Base-by-base conservation (phyloP, 345 rosid genomes). In the Populus ilicifolia region DNA sequence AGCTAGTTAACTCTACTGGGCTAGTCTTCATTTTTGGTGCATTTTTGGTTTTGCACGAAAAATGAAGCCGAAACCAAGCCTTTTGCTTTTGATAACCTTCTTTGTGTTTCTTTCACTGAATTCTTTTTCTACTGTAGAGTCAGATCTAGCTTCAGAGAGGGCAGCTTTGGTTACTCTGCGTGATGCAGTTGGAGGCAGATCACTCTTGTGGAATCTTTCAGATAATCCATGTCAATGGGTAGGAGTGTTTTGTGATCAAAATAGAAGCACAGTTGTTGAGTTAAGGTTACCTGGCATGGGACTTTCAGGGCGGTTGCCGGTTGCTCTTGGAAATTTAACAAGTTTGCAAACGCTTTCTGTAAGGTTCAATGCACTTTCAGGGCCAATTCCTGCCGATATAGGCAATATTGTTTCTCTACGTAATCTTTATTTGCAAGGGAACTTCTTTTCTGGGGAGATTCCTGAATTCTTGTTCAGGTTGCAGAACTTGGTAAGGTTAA, bases 241-340 rank as follows among this genome's bases (percentile, higher is more conserved):
- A 2, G 98, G 98, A 12, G 87, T 94, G 77, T 68, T 65, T 44
- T 93, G 99, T 85, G 81, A 82, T 44, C 25, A 13, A 21, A 73
- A 75, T 79, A 71, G 82, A 68, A 43, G 80, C 72, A 83, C 81
- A 25, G 94, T 95, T 80, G 71, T 79, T 18, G 79, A 83, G 73
- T 88, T 95, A 30, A 94, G 88, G 36, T 86, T 92, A 30, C 99
- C 99, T 29, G 98, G 87, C 23, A 74, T 70, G 83, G 97, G 96
- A n/a, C 92, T 95, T 8, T 71, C 85, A 21, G 91, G 99, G 23
- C 29, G 70, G 43, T 87, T 95, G 69, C 99, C 98, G 17, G 59
- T 86, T 25, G 91, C 89, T 18, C 84, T 95, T 16, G 96, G 96
- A 69, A 93, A 90, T 84, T 87, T 95, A 73, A 90, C 90, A 50